phyloP scores from a whole-genome alignment of 768 basidiomycete genomes.

The Leccinellum luteum region DNA sequence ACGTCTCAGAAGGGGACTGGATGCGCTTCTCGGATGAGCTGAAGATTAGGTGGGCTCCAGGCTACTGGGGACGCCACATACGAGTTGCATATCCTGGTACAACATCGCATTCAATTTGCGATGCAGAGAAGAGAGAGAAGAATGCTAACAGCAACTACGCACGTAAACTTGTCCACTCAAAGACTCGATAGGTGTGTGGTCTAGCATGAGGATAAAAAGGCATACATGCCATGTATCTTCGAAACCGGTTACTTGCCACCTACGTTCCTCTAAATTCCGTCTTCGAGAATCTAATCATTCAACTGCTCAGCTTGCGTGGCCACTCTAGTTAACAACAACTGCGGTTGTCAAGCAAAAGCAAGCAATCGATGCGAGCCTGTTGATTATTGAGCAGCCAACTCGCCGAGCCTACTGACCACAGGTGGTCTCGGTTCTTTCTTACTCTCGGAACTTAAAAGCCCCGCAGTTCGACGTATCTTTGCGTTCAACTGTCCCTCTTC shows the following conservation, averaged over 20 bases:
- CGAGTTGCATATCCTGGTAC: constrained; percentile 23
- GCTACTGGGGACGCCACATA: constrained; percentile 30
- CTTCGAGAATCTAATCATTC: too few relatives aligned
- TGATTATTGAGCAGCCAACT: constrained; percentile 2
- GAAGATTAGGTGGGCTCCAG: constrained; percentile 29
- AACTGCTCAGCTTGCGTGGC: too few relatives aligned
- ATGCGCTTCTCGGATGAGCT: constrained; percentile 26
- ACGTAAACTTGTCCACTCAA: too few relatives aligned
- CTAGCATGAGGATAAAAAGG: too few relatives aligned
- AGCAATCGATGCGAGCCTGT: neutral
- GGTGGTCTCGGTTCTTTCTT: constrained; percentile 40
- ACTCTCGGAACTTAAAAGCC: constrained; percentile 26
- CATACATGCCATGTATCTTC: too few relatives aligned
- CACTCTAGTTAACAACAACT: neutral
- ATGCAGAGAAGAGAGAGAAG: too few relatives aligned
- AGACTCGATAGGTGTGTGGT: too few relatives aligned
- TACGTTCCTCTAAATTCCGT: too few relatives aligned
- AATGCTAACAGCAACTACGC: too few relatives aligned
- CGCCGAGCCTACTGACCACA: constrained; percentile 26
- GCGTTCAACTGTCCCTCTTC: constrained; percentile 32
- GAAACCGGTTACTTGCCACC: too few relatives aligned
- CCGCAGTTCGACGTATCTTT: constrained; percentile 27
- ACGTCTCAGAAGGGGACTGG: constrained; percentile 18
- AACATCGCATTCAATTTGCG: too few relatives aligned
- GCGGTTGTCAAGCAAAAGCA: neutral